These are phyloP conservation scores for Fusarium sp. DNA, from an alignment of 2,329 filamentous ascomycete genomes.

Conservation along the genomic window DNA sequence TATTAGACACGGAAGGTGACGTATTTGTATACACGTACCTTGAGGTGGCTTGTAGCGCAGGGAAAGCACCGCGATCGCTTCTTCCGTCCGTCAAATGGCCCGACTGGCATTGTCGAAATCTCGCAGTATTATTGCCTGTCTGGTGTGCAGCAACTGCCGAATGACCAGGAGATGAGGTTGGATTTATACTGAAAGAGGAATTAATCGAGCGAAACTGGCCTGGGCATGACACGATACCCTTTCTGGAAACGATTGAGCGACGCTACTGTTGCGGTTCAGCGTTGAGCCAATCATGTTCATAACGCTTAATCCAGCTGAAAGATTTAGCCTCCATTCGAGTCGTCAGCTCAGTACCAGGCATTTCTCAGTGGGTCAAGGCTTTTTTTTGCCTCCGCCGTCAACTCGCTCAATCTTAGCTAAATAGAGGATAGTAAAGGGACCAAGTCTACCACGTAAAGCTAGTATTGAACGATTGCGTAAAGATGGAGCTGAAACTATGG, in stretches of 20 bases:
- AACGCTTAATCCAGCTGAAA: background rate
- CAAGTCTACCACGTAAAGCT: background rate
- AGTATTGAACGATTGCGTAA: background rate
- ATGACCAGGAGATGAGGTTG: background rate
- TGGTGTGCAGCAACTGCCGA: background rate
- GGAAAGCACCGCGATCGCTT: slow-evolving; percentile 50
- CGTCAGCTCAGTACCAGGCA: background rate
- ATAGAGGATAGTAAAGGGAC: background rate
- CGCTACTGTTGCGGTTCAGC: slow-evolving; percentile 9
- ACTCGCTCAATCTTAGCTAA: slow-evolving; percentile 33
- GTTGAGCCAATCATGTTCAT: slow-evolving; percentile 9
- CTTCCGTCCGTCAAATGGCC: slow-evolving; percentile 52
- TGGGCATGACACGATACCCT: slow-evolving; percentile 18
- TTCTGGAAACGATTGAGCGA: slow-evolving; percentile 42
- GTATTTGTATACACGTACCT: slow-evolving; percentile 40
- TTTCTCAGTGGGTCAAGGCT: background rate
- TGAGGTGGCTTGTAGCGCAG: slow-evolving; percentile 52
- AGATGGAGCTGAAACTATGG: too few relatives aligned
- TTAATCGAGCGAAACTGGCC: slow-evolving; percentile 31
- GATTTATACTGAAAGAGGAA: slow-evolving; percentile 37
- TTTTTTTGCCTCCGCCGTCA: too few relatives aligned
- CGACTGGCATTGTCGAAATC: slow-evolving; percentile 44
- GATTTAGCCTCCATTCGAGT: background rate
- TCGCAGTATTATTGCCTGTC: background rate
- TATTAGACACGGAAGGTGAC: background rate